A percentile compares a stretch with the other conserved stretches of the same genome.
Conservation (phyloP, 257 asterid species). For the Solanum chmielewskii region DNA sequence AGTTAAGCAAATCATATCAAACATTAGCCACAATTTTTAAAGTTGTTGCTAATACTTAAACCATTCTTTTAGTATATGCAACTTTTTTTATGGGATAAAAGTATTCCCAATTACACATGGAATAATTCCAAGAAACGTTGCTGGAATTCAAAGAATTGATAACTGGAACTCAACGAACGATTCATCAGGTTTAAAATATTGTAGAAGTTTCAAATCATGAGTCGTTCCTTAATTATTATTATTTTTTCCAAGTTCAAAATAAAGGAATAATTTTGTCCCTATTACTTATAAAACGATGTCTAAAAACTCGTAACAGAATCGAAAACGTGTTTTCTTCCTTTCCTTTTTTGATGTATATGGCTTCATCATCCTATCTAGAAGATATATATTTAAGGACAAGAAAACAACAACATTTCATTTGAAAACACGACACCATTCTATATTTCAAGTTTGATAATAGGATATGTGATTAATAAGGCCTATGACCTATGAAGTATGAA, state of each 20-base stretch:
- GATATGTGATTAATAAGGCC: not conserved
- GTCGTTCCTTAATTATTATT: not conserved
- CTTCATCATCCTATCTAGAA: not conserved
- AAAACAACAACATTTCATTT: not conserved
- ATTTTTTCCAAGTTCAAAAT: not conserved
- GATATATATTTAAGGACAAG: not conserved
- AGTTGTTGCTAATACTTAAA: not conserved
- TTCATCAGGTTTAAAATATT: not conserved
- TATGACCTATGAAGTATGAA: not conserved
- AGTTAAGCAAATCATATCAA: not conserved
- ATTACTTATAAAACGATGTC: not conserved
- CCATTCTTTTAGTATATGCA: not conserved
- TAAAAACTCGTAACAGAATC: not conserved
- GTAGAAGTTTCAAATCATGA: not conserved
- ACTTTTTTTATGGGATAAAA: not conserved
- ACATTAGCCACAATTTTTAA: not conserved
- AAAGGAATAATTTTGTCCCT: not conserved
- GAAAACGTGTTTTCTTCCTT: not conserved
- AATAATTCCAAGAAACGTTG: not conserved
- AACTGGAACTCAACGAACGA: not conserved
- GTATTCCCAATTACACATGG: not conserved
- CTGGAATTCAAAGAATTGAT: not conserved
- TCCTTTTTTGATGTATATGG: not conserved
- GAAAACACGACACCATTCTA: not conserved
- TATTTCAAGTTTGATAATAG: not conserved